phyloP scores from a whole-genome alignment of 2,329 filamentous ascomycete genomes.

The Alternaria sp. region DNA sequence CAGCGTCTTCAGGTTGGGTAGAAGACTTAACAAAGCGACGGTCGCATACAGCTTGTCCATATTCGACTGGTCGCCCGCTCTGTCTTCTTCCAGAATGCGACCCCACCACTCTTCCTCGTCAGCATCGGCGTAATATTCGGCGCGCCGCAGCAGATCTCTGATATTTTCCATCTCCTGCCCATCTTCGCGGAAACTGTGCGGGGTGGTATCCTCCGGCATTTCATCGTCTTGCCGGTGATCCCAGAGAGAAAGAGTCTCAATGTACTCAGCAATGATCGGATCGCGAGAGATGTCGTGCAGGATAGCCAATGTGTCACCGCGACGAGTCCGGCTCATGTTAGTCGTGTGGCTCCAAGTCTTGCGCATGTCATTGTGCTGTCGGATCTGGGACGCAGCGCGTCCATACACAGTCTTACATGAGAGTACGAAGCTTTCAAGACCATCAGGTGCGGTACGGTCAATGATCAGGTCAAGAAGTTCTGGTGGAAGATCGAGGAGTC shows the following conservation, averaged over 20 bases:
- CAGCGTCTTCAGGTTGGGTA: constrained; percentile 40
- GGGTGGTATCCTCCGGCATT: not conserved
- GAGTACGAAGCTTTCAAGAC: constrained; percentile 39
- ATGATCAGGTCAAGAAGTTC: constrained; percentile 44
- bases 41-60: constrained; percentile 29
- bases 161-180: constrained; percentile 25
- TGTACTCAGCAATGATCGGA: constrained; percentile 38
- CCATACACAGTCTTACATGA: constrained; percentile 37
- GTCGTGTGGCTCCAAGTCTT: constrained; percentile 31
- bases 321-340: constrained; percentile 18
- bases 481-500: constrained; percentile 39
- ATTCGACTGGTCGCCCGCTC: constrained; percentile 9
- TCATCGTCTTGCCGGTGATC: constrained; percentile 19
- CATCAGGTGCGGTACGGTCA: constrained; percentile 30
- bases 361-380: constrained; percentile 35
- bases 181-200: constrained; percentile 27
- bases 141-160: constrained; percentile 21
- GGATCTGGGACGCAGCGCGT: constrained; percentile 34
- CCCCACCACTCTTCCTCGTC: constrained; percentile 37
- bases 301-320: constrained; percentile 29
- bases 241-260: constrained; percentile 36
- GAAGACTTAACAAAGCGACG: constrained; percentile 31
- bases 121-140: constrained; percentile 21
- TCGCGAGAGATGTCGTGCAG: constrained; percentile 35
- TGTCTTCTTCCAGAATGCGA: constrained; percentile 32